A percentile compares a stretch with the other conserved stretches of the same genome.
Evolutionary conservation across 2,329 filamentous ascomycete species (phyloP).

Genomic region (Paecilomyces formosus): DNA sequence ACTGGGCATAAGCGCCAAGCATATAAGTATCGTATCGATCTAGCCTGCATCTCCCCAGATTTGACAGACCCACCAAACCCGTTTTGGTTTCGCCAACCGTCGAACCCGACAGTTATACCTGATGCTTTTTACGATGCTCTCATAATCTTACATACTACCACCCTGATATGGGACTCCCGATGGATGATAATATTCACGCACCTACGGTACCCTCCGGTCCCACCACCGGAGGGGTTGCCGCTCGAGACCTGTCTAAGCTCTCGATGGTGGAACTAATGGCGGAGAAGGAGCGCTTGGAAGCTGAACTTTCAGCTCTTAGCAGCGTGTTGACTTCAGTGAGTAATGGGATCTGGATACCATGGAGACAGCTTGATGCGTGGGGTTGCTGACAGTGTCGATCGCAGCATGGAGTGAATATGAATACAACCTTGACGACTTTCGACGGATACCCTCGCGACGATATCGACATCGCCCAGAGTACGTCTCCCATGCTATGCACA

Average conservation of each 20-base stretch:
- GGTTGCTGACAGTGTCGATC: conserved; percentile 9
- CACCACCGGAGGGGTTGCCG: conserved; percentile 48
- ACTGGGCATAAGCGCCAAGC: background rate
- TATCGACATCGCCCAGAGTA: conserved; percentile 92
- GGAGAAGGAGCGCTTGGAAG: conserved; percentile 78
- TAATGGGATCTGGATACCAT: conserved; percentile 8
- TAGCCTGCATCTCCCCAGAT: conserved; percentile 1
- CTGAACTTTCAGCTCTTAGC: conserved; percentile 76
- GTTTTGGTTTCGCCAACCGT: conserved; percentile 1
- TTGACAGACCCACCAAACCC: conserved; percentile 2
- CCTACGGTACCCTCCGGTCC: conserved; percentile 74
- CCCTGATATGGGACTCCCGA: conserved; percentile 46
- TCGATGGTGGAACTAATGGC: conserved; percentile 73
- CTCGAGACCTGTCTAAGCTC: conserved; percentile 58
- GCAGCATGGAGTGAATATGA: conserved; percentile 90
- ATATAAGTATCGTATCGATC: background rate
- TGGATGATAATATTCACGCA: conserved; percentile 59
- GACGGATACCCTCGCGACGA: conserved; percentile 92
- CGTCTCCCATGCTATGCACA: conserved; percentile 11
- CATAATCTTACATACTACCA: conserved; percentile 7
- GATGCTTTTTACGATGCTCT: conserved; percentile 6
- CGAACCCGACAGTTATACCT: background rate
- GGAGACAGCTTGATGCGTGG: background rate
- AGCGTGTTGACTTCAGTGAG: conserved; percentile 81
- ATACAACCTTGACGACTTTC: conserved; percentile 73